Evolutionary conservation across 495 filamentous ascomycete genomes (phyloP).

Genomic region (Tuber melanosporum): DNA sequence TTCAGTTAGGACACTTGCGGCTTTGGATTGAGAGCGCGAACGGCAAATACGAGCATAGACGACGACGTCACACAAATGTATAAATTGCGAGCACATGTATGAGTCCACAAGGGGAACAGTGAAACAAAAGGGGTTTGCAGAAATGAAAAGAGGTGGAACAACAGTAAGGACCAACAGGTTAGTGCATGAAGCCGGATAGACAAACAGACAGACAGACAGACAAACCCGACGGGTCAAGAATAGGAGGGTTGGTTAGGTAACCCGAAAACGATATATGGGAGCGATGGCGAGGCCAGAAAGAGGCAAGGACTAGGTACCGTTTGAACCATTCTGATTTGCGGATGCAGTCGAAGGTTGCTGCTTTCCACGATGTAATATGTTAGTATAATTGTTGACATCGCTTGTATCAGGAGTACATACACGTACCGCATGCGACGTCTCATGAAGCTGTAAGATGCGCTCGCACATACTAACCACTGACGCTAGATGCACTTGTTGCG

Average conservation of each 20-base stretch:
- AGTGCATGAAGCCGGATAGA: neutral
- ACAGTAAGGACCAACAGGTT: neutral
- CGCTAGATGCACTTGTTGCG: no score
- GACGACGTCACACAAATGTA: no score
- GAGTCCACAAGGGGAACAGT: neutral
- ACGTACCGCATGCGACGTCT: no score
- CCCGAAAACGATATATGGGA: neutral
- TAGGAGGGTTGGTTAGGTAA: neutral
- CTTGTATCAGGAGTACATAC: no score
- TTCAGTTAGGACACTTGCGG: no score
- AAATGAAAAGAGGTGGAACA: neutral
- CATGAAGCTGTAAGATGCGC: no score
- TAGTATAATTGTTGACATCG: no score
- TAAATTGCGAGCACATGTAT: neutral
- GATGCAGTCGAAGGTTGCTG: neutral
- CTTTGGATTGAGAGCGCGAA: no score
- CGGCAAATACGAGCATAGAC: no score
- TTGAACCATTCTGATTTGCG: neutral
- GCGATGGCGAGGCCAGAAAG: neutral
- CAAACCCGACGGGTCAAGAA: neutral
- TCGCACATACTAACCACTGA: no score
- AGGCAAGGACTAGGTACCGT: neutral
- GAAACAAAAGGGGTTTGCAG: neutral
- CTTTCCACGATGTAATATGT: no score
- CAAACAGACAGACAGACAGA: neutral